Percentiles rank a stretch among this genome's conserved stretches.
Conservation (phyloP, 1,284 basidiomycete genomes). For the Ceraceosorus guamensis region DNA sequence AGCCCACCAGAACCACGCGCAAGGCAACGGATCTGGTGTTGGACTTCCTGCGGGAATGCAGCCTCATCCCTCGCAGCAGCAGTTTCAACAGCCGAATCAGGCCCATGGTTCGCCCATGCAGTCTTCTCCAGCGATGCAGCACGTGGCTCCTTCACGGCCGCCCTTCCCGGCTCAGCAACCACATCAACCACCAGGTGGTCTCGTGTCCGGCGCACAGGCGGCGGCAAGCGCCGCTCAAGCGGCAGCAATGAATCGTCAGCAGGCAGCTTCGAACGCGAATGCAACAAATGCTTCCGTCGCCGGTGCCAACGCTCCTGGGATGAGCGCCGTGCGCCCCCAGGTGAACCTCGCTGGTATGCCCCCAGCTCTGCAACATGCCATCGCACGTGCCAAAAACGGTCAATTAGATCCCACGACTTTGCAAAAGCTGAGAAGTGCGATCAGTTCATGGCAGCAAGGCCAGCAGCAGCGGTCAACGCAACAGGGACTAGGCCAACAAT, state of each 20-base stretch:
- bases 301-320: background rate
- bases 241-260: slow-evolving; percentile 7
- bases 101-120: background rate
- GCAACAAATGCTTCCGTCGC: background rate
- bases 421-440: background rate
- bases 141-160: background rate
- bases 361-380: background rate
- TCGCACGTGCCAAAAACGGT: background rate
- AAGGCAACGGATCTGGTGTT: background rate
- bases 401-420: slow-evolving; percentile 1
- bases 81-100: background rate
- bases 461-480: background rate
- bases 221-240: slow-evolving; percentile 9
- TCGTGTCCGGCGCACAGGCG: slow-evolving; percentile 9
- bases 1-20: background rate
- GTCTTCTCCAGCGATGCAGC: background rate
- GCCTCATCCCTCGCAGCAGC: too few species aligned
- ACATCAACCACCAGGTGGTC: slow-evolving; percentile 1
- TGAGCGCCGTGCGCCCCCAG: background rate
- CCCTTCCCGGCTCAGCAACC: background rate
- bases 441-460: slow-evolving; percentile 2
- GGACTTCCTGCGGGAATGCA: background rate
- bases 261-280: background rate
- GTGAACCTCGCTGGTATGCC: background rate
- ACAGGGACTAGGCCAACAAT: background rate